Conservation (phyloP, 495 filamentous ascomycete genomes). For the Penicillium fimorum region DNA sequence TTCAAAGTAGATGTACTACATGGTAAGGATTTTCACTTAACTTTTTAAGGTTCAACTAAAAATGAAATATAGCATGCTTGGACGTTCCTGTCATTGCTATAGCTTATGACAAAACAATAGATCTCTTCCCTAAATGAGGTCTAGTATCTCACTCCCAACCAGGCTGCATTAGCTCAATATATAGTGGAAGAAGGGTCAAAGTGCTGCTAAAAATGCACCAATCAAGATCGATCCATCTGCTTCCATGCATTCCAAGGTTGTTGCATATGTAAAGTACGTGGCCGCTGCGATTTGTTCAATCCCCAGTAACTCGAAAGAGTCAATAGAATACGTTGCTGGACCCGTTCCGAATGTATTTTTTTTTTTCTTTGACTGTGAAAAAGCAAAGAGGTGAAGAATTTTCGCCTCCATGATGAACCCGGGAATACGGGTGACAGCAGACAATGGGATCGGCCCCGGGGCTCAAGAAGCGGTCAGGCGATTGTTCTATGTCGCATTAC, state of each 20-base stretch:
- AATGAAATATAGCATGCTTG: not conserved
- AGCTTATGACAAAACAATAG: not conserved
- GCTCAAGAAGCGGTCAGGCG: slow-evolving; percentile 14
- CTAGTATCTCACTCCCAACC: not conserved
- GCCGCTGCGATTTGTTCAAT: slow-evolving; percentile 2
- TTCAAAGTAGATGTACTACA: not conserved
- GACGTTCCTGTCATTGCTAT: not conserved
- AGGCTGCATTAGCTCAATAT: slow-evolving; percentile 1
- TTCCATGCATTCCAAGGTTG: slow-evolving; percentile 3
- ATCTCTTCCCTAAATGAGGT: not conserved
- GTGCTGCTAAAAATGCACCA: slow-evolving; percentile 4
- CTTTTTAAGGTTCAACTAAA: not conserved
- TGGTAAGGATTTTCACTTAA: not conserved
- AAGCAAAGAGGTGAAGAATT: slow-evolving; percentile 1
- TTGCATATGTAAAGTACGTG: slow-evolving; percentile 12
- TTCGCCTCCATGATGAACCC: not conserved
- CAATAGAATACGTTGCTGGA: not conserved
- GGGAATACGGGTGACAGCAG: slow-evolving; percentile 3
- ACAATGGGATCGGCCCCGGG: slow-evolving; percentile 3
- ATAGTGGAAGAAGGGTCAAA: not conserved
- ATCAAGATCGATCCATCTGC: slow-evolving; percentile 15
- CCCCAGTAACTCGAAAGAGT: not conserved
- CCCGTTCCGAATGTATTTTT: not conserved
- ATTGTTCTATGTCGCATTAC: not conserved
- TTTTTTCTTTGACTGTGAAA: not conserved